A percentile compares a stretch with the other conserved stretches of the same genome.
Evolutionary conservation across 805 yeast genomes (phyloP).

Genomic region (Starmera dryadoides): DNA sequence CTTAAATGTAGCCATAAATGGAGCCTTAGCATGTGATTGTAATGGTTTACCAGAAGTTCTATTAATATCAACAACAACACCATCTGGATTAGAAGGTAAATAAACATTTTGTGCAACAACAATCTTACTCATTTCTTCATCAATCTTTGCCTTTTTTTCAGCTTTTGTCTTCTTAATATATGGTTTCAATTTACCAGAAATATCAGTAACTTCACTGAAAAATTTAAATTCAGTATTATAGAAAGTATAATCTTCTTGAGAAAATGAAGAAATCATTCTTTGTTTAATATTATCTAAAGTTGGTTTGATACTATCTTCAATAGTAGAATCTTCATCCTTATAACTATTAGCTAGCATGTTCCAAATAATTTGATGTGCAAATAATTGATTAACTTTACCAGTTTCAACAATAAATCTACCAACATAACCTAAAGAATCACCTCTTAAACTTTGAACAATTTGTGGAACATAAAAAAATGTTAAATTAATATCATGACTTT

Average conservation of each 20-base stretch:
- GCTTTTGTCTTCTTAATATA: slow-evolving; percentile 91
- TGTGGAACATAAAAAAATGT: slow-evolving; percentile 98
- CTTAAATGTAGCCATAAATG: slow-evolving; percentile 93
- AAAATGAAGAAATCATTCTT: slow-evolving; percentile 56
- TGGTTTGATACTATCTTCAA: slow-evolving; percentile 81
- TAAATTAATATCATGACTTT: slow-evolving; percentile 75
- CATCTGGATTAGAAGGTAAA: slow-evolving; percentile 95
- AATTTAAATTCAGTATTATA: slow-evolving; percentile 82
- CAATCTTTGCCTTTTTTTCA: slow-evolving; percentile 92
- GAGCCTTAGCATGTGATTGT: slow-evolving; percentile 98
- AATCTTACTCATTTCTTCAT: slow-evolving; percentile 86
- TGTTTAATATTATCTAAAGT: slow-evolving; percentile 65
- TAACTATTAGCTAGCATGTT: slow-evolving; percentile 91
- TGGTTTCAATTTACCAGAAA: slow-evolving; percentile 93
- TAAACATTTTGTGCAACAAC: slow-evolving; percentile 76
- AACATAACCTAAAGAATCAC: slow-evolving; percentile 78
- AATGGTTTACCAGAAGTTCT: slow-evolving; percentile 89
- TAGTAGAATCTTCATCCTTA: slow-evolving; percentile 78
- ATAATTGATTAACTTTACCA: slow-evolving; percentile 81
- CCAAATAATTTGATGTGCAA: slow-evolving; percentile 98
- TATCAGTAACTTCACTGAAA: slow-evolving; percentile 85
- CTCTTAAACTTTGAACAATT: slow-evolving; percentile 86
- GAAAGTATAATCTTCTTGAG: slow-evolving; percentile 51
- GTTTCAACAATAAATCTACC: slow-evolving; percentile 86
- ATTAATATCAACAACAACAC: slow-evolving; percentile 85